A percentile compares a stretch with the other conserved stretches of the same genome.
These are phyloP conservation scores for Solanum sejunctum DNA, from an alignment of 257 asterid genomes.

Conservation along the genomic window DNA sequence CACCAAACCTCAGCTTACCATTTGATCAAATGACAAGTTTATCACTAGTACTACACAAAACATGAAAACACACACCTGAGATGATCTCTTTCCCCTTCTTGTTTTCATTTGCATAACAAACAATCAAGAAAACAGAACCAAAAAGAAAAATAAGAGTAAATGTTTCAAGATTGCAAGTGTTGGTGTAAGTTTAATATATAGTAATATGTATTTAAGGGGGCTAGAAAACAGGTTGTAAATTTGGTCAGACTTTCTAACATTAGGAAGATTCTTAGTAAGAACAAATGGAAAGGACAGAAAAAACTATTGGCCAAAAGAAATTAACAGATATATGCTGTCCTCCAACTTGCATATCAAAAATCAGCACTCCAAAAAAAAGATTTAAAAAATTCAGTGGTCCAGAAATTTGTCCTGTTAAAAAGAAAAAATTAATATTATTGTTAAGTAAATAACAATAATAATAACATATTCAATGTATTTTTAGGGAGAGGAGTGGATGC, in stretches of 20 bases:
- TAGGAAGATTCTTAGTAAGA: slow-evolving; percentile 36
- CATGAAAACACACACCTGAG: slow-evolving; percentile 35
- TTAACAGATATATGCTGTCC: slow-evolving; percentile 35
- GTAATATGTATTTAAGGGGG: neutral
- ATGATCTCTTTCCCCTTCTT: slow-evolving; percentile 35
- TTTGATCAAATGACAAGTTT: neutral
- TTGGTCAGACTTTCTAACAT: slow-evolving; percentile 17
- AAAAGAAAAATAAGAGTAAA: slow-evolving; percentile 2
- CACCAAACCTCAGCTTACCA: neutral
- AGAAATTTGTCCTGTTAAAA: slow-evolving; percentile 20
- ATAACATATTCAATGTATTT: neutral
- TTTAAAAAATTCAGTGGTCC: slow-evolving; percentile 27
- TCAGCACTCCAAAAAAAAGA: too few relatives aligned
- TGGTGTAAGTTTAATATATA: slow-evolving; percentile 10
- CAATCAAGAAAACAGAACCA: neutral
- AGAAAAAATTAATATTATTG: neutral
- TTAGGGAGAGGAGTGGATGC: too few relatives aligned
- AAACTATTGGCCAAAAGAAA: slow-evolving; percentile 40
- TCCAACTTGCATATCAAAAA: slow-evolving; percentile 38
- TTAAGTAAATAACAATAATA: slow-evolving; percentile 7
- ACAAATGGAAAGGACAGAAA: slow-evolving; percentile 40
- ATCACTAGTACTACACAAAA: neutral
- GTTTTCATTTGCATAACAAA: slow-evolving; percentile 28
- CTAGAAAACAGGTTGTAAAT: slow-evolving; percentile 5
- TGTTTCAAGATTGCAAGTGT: slow-evolving; percentile 8